These are phyloP conservation scores for Entonaema liquescens DNA, from an alignment of 495 filamentous ascomycete species.

Conservation along the genomic window DNA sequence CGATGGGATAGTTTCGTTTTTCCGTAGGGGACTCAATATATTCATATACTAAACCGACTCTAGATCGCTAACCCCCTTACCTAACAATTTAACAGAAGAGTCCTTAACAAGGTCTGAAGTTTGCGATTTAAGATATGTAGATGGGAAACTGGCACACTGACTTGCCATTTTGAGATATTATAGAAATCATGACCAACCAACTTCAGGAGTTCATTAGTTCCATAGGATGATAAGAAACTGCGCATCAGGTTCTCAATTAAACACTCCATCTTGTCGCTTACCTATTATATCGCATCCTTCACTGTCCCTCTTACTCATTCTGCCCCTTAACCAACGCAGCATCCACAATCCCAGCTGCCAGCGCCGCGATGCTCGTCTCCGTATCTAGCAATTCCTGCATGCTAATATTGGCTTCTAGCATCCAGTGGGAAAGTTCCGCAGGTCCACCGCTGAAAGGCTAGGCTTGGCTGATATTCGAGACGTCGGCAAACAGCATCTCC, in stretches of 20 bases:
- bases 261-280: background rate
- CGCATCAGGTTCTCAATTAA: background rate
- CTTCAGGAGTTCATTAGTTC: too few species aligned
- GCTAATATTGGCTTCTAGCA: constrained; percentile 27
- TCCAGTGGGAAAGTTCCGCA: constrained; percentile 46
- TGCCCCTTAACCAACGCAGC: background rate
- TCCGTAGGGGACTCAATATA: too few species aligned
- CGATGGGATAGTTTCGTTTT: too few species aligned
- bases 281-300: background rate
- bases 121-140: too few species aligned
- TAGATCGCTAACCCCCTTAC: too few species aligned
- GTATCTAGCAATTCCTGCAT: constrained; percentile 27
- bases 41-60: too few species aligned
- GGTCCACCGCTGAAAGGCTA: constrained; percentile 48
- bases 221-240: background rate
- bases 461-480: constrained; percentile 19
- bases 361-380: background rate
- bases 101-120: too few species aligned
- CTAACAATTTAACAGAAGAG: too few species aligned
- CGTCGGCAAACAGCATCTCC: constrained; percentile 41
- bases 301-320: background rate
- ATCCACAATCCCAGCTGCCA: background rate
- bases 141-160: too few species aligned
- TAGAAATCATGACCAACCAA: too few species aligned
- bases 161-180: too few species aligned